Conservation (phyloP, 495 filamentous ascomycete species). For the Penicillium canariense region DNA sequence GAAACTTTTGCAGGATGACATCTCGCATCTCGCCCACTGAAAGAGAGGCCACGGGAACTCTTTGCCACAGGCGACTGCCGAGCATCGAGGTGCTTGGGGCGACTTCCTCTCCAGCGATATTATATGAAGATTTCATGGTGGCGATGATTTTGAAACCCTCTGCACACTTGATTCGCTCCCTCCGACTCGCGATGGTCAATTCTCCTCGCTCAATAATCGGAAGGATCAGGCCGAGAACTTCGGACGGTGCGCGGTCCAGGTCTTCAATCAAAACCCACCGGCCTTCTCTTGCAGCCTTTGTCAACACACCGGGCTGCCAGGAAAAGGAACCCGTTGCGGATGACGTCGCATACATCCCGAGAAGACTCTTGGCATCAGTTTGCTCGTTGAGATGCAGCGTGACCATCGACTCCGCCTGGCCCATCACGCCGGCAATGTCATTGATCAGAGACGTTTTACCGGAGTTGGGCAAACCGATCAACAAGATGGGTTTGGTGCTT, state of each 20-base stretch:
- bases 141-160: conserved; percentile 87
- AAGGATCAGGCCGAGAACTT: conserved; percentile 86
- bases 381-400: conserved; percentile 96
- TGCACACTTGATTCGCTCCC: conserved; percentile 77
- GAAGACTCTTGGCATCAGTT: conserved; percentile 90
- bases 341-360: conserved; percentile 90
- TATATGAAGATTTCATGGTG: conserved; percentile 76
- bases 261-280: conserved; percentile 97
- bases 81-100: conserved; percentile 57
- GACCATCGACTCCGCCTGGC: conserved; percentile 72
- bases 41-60: conserved; percentile 65
- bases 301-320: conserved; percentile 92
- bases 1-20: conserved; percentile 67
- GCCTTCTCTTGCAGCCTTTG: conserved; percentile 88
- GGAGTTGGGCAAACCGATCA: conserved; percentile 80
- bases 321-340: conserved; percentile 79
- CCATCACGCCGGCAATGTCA: conserved; percentile 74
- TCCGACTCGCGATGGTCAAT: conserved; percentile 80
- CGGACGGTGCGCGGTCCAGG: conserved; percentile 90
- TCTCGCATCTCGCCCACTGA: conserved; percentile 67
- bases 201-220: conserved; percentile 88
- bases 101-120: conserved; percentile 66
- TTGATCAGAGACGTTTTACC: conserved; percentile 89
- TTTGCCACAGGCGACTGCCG: conserved; percentile 79
- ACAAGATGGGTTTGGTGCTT: conserved; percentile 63